Percentiles rank a stretch among this genome's conserved stretches.
These are phyloP conservation scores for Scheffersomyces coipomensis DNA, from an alignment of 805 yeast species.

Conservation along the genomic window DNA sequence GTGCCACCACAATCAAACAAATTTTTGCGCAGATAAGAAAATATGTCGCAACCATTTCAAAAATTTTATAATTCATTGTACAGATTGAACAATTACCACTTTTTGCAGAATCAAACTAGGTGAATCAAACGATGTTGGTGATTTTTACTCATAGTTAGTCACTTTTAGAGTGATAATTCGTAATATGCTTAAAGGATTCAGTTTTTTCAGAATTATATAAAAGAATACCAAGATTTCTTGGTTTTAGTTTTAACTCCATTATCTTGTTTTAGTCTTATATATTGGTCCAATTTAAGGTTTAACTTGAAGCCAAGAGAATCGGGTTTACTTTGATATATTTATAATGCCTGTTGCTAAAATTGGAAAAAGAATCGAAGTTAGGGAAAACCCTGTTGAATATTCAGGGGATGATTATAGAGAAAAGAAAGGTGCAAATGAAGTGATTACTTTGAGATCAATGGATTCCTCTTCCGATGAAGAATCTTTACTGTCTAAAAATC, in stretches of 20 bases:
- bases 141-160: too few relatives aligned
- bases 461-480: constrained; percentile 2
- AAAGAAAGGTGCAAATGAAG: background rate
- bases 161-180: too few relatives aligned
- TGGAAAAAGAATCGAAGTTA: background rate
- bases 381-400: background rate
- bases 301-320: background rate
- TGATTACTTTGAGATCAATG: background rate
- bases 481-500: constrained; percentile 2
- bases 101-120: too few relatives aligned
- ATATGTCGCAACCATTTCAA: too few relatives aligned
- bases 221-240: constrained; percentile 1
- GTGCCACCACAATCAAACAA: too few relatives aligned
- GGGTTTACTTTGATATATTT: background rate
- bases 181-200: too few relatives aligned
- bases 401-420: background rate
- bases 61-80: too few relatives aligned
- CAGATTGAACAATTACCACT: too few relatives aligned
- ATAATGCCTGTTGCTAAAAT: background rate
- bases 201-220: background rate
- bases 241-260: background rate
- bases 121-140: too few relatives aligned
- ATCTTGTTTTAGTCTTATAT: background rate
- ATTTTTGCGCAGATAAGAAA: too few relatives aligned
- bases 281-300: background rate